A percentile compares a stretch with the other conserved stretches of the same genome.
phyloP scores from a whole-genome alignment of 176 grass and related monocot species.

The Tillandsia leiboldiana region DNA sequence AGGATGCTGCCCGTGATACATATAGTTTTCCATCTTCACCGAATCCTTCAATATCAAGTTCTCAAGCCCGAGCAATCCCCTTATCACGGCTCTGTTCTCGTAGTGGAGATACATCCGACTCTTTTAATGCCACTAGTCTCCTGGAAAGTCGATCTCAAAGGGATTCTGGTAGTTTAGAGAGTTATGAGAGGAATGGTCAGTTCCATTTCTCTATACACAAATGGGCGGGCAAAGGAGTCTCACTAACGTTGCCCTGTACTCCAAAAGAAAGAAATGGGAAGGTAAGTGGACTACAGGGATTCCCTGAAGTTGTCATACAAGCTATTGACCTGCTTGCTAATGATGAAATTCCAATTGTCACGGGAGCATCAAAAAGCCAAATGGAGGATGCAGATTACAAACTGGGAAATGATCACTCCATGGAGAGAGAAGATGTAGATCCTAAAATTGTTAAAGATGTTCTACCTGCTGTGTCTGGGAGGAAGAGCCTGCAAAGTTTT shows the following conservation, averaged over 20 bases:
- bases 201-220: conserved; percentile 91
- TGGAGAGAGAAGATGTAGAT: conserved; percentile 31
- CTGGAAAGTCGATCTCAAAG: conserved; percentile 42
- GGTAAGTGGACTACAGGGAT: conserved; percentile 27
- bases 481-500: conserved; percentile 30
- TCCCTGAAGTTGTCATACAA: conserved; percentile 80
- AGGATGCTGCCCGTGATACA: conserved; percentile 37
- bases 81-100: conserved; percentile 52
- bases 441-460: conserved; percentile 29
- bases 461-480: conserved; percentile 17
- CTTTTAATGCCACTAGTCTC: conserved; percentile 22
- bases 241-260: conserved; percentile 44
- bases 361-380: conserved; percentile 39
- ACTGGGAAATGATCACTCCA: conserved; percentile 24
- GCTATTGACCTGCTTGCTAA: conserved; percentile 50
- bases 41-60: conserved; percentile 33
- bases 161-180: conserved; percentile 37
- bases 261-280: conserved; percentile 33
- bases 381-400: conserved; percentile 33
- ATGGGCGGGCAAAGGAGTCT: conserved; percentile 75
- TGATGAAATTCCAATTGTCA: conserved; percentile 56
- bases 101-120: conserved; percentile 28
- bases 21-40: conserved; percentile 56
- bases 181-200: conserved; percentile 30
- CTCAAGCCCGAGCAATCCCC: conserved; percentile 21